Evolutionary conservation across 805 yeast species (phyloP), one percentile per base, ranked within the genome.

Genomic region (Candida ipomoeae): DNA sequence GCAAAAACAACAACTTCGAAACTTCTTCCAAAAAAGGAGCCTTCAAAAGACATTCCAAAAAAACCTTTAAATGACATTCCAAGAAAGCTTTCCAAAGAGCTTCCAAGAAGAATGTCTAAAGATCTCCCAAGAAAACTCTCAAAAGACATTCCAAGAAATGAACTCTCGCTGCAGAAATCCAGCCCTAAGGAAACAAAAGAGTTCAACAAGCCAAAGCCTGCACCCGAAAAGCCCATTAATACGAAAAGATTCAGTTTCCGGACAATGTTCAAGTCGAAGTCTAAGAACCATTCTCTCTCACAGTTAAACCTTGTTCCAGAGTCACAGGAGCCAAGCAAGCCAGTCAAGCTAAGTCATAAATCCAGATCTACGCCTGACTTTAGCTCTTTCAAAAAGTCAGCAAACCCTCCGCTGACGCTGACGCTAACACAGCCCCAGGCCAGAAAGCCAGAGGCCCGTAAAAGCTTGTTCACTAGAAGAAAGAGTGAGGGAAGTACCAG

Each of bases 171-270:
- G 17, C 49, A 39, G 20, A 40, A 20, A n/a, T 23, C 42, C 35
- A 26, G 18, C 33, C 11, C 48, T 5, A 18, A 26, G 21, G 34
- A 34, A 3, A 39, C 13, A 26, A 39, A 39, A 39, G 41, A 39
- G 18, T 13, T 10, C n/a, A 14, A 11, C 13, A 49, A 37, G n/a
- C 8, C 50, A 13, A 33, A 48, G 32, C 37, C 48, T 17, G 50
- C 14, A 13, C 17, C 46, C 20, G 40, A 26, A 23, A 53, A 56
- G 18, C 32, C 50, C 5, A 41, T 40, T 2, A 53, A 47, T 38
- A 60, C 62, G 58, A 68, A 70, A 46, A 66, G 66, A 51, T 73
- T 73, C 51, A 68, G 74, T 40, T 69, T 73, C 60, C 66, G 64
- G 43, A 62, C 70, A 1, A 60, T 73, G 26, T 73, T 73, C 60